Conservation (phyloP, 2,329 filamentous ascomycete species). For the Colletotrichum tofieldiae region DNA sequence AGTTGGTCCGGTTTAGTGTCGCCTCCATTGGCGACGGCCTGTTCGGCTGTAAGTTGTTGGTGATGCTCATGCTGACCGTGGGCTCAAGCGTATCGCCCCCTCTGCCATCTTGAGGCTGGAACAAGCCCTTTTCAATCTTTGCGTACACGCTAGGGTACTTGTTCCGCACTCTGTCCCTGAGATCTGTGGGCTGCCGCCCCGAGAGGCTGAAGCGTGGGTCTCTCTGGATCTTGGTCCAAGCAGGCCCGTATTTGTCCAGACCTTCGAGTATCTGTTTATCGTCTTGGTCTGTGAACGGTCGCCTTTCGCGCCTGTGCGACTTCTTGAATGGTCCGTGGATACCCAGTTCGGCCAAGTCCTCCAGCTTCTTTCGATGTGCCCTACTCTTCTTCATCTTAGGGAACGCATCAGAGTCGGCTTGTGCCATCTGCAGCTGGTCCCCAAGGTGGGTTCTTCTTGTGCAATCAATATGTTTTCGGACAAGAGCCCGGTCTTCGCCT, state of each 20-base stretch:
- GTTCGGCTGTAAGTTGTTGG: slow-evolving; percentile 60
- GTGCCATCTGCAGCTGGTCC: slow-evolving; percentile 44
- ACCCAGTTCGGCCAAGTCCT: slow-evolving; percentile 70
- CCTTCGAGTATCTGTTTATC: slow-evolving; percentile 75
- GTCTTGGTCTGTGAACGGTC: slow-evolving; percentile 75
- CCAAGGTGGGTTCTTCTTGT: slow-evolving; percentile 54
- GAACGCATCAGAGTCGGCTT: slow-evolving; percentile 53
- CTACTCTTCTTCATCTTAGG: slow-evolving; percentile 65
- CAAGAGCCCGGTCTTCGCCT: slow-evolving; percentile 64
- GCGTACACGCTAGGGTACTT: slow-evolving; percentile 74
- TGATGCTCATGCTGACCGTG: slow-evolving; percentile 65
- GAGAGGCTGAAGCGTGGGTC: slow-evolving; percentile 72
- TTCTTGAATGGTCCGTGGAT: slow-evolving; percentile 76
- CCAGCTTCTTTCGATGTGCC: slow-evolving; percentile 69
- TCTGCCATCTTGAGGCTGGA: slow-evolving; percentile 61
- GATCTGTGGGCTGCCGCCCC: slow-evolving; percentile 73
- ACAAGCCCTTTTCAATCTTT: slow-evolving; percentile 69
- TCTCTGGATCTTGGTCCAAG: slow-evolving; percentile 77
- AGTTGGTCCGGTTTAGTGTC: slow-evolving; percentile 57
- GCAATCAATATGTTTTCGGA: slow-evolving; percentile 72
- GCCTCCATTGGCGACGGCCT: slow-evolving; percentile 58
- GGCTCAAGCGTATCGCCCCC: slow-evolving; percentile 65
- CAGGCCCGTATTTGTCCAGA: slow-evolving; percentile 72
- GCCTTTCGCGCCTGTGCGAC: slow-evolving; percentile 72
- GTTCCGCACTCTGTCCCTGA: slow-evolving; percentile 75